Base-by-base conservation (phyloP, 106 monocot species). In the Platanthera zijinensis region DNA sequence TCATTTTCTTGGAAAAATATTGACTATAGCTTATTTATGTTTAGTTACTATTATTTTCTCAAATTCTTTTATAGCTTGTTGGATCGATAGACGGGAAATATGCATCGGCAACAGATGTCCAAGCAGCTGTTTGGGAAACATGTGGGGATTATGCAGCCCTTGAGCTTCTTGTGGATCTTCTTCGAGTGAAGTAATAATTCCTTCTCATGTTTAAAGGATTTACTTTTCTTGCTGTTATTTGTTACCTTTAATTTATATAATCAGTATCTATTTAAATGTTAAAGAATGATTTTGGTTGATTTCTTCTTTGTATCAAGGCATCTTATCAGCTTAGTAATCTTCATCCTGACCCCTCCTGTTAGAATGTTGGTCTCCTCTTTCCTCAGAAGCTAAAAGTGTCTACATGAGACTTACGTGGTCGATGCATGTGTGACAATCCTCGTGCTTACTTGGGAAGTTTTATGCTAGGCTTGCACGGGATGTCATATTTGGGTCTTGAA, bases 141-240 rank as follows among this genome's bases (percentile, higher is more conserved):
- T 91, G 89, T 79, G 97, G 97, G 49, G 97, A 97, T 89, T 81
- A 83, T 78, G 91, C 89, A 69, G 91, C 97, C 48, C 68, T 97
- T 7, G 83, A 92, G 78, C 75, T 97, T 77, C 93, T 97, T 79
- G 93, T 94, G 46, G 93, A 94, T 86, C 93, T 97, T 88, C 94
- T 97, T 72, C 79, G 63, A 51, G 72, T 81, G 39, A 95, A 92
- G 95, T 92, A 95, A 83, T 48, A 78, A 28, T 14, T 68, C 21
- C 25, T 28, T 77, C 49, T 57, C 47, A 17, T 9, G 52, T 18
- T 76, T 63, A 6, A 46, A 32, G 14, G 39, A 47, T 52, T 30
- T 39, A 13, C 19, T 0, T 18, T 69, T 69, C 1, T 11, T 66
- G 18, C 10, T 21, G 48, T 48, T 14, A 17, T 6, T 66, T 50